Evolutionary conservation across 371 early-diverging fungal species (phyloP).

Genomic region (Mortierella sp.): DNA sequence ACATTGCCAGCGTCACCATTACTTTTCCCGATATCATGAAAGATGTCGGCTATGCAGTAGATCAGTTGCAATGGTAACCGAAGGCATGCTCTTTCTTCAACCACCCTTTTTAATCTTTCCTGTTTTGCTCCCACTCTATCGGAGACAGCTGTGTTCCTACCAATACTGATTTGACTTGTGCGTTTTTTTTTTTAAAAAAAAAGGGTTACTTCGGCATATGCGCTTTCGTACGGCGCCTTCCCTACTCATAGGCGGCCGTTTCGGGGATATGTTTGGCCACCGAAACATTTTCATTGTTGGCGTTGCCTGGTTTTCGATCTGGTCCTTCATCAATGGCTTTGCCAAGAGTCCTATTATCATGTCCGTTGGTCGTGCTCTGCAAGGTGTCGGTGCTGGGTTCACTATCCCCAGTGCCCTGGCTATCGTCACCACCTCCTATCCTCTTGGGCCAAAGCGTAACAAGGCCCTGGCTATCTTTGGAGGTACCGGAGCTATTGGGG

Average conservation of each 20-base stretch:
- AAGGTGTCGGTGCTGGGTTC: slow-evolving; percentile 57
- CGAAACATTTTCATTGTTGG: slow-evolving; percentile 51
- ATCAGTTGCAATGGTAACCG: slow-evolving; percentile 37
- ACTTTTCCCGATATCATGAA: slow-evolving; percentile 26
- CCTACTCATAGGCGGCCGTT: slow-evolving; percentile 55
- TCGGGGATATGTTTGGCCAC: slow-evolving; percentile 57
- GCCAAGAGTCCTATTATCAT: slow-evolving; percentile 44
- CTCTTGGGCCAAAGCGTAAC: slow-evolving; percentile 28
- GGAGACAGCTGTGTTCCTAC: too few species aligned
- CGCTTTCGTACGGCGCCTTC: slow-evolving; percentile 55
- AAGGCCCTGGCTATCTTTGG: slow-evolving; percentile 31
- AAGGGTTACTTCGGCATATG: slow-evolving; percentile 54
- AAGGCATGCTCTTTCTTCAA: not conserved
- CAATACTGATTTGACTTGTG: not conserved
- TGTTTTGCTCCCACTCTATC: too few species aligned
- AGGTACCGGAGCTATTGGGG: slow-evolving; percentile 28
- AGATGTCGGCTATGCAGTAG: slow-evolving; percentile 23
- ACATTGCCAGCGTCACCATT: slow-evolving; percentile 34
- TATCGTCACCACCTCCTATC: slow-evolving; percentile 43
- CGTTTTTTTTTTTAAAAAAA: not conserved
- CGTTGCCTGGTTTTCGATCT: slow-evolving; percentile 45
- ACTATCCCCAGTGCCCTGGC: slow-evolving; percentile 57
- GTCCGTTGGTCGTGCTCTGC: slow-evolving; percentile 53
- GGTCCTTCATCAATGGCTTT: slow-evolving; percentile 47
- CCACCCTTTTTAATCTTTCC: not conserved